Evolutionary conservation across 495 filamentous ascomycete species (phyloP).

Genomic region (Pseudevernia furfuracea): DNA sequence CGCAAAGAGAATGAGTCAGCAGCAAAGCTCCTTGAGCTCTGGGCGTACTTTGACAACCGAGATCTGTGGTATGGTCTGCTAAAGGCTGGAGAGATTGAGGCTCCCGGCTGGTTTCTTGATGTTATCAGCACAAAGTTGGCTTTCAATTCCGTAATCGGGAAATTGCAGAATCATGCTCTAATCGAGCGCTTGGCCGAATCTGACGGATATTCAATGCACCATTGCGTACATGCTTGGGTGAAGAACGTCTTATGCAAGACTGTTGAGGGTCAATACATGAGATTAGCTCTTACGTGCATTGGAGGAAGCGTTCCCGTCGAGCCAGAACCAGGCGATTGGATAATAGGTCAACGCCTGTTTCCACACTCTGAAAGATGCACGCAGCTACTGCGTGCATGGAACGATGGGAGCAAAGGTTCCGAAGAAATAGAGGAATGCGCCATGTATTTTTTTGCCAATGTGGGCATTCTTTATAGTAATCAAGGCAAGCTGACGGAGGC

Average conservation of each 20-base stretch:
- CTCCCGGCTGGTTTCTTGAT: conserved; percentile 11
- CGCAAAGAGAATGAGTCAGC: conserved; percentile 23
- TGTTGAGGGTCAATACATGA: neutral
- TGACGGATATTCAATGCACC: conserved; percentile 34
- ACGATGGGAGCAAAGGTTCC: conserved; percentile 28
- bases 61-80: conserved; percentile 31
- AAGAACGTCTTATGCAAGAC: conserved; percentile 7
- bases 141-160: neutral
- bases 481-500: conserved; percentile 30
- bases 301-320: neutral
- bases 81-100: conserved; percentile 1
- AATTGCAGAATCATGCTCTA: neutral
- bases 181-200: conserved; percentile 18
- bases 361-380: neutral
- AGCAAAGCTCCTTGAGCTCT: conserved; percentile 32
- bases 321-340: neutral
- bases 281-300: neutral
- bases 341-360: neutral
- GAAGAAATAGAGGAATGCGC: conserved; percentile 30
- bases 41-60: conserved; percentile 31
- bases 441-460: conserved; percentile 27
- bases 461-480: conserved; percentile 22
- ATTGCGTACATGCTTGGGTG: conserved; percentile 34
- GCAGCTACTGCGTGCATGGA: neutral
- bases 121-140: neutral